Conservation (phyloP, 2,329 filamentous ascomycete genomes). For the Aureobasidium uvarum region DNA sequence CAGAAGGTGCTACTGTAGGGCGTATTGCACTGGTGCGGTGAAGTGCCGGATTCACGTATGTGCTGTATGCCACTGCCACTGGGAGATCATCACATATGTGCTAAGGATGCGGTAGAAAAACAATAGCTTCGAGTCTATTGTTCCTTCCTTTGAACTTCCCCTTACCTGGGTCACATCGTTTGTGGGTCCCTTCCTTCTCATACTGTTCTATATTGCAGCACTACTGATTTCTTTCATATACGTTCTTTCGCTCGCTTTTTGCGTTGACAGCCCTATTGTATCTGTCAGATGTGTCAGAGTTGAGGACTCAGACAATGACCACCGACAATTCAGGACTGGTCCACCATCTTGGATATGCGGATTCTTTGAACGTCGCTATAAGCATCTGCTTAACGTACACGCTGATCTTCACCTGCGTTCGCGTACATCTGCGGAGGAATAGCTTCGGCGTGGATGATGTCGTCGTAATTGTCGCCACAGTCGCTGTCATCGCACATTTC, state of each 20-base stretch:
- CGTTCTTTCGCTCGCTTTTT: neutral
- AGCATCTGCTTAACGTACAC: conserved; percentile 38
- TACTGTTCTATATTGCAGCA: neutral
- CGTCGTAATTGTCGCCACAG: conserved; percentile 35
- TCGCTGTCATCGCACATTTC: conserved; percentile 35
- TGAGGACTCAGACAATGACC: neutral
- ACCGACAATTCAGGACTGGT: conserved; percentile 1
- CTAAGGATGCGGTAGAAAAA: neutral
- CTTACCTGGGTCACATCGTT: neutral
- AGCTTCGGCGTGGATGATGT: conserved; percentile 36
- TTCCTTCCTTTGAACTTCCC: neutral
- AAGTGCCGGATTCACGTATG: neutral
- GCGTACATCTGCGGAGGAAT: conserved; percentile 35
- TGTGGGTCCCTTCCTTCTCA: neutral
- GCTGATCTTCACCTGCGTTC: conserved; percentile 34
- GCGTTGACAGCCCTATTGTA: neutral
- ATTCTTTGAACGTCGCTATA: conserved; percentile 35
- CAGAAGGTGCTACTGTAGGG: neutral
- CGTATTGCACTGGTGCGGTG: no score
- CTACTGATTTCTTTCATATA: neutral
- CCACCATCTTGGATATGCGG: conserved; percentile 32
- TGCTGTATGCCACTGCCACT: neutral
- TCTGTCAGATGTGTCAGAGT: neutral
- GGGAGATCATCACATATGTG: neutral
- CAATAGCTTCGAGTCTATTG: neutral